Percentiles rank a stretch among this genome's conserved stretches.
phyloP scores from a whole-genome alignment of 495 filamentous ascomycete species.

The Xylaria longipes region DNA sequence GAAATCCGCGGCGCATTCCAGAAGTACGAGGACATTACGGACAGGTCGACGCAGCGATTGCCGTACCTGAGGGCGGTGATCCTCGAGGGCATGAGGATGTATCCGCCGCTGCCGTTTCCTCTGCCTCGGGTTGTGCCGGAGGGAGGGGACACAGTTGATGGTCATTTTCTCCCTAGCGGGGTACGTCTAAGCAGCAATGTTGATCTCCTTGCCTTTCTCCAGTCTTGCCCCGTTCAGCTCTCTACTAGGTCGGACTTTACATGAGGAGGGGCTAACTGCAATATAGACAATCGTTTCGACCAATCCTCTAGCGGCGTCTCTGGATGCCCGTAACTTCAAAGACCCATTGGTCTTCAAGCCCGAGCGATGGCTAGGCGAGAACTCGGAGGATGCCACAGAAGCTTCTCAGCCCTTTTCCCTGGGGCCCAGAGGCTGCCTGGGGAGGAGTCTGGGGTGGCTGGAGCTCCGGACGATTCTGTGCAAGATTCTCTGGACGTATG shows the following conservation, averaged over 20 bases:
- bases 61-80: constrained; percentile 61
- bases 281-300: constrained; percentile 35
- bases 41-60: constrained; percentile 40
- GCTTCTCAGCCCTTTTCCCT: constrained; percentile 34
- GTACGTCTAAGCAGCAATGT: background rate
- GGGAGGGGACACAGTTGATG: constrained; percentile 30
- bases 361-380: constrained; percentile 10
- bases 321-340: constrained; percentile 46
- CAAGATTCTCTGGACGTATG: no score
- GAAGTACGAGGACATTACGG: constrained; percentile 53
- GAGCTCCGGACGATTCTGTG: no score
- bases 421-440: constrained; percentile 30
- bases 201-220: no score
- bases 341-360: constrained; percentile 37
- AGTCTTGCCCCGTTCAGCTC: no score
- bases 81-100: constrained; percentile 60
- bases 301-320: constrained; percentile 40
- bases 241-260: no score
- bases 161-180: background rate
- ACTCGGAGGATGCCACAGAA: constrained; percentile 11
- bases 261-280: no score
- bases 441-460: background rate
- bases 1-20: constrained; percentile 59
- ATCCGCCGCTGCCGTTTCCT: constrained; percentile 56
- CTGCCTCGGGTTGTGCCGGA: constrained; percentile 47